Percentiles rank a stretch among this genome's conserved stretches.
Conservation (phyloP, 1,284 basidiomycete species). For the Veloboletus limbatus region DNA sequence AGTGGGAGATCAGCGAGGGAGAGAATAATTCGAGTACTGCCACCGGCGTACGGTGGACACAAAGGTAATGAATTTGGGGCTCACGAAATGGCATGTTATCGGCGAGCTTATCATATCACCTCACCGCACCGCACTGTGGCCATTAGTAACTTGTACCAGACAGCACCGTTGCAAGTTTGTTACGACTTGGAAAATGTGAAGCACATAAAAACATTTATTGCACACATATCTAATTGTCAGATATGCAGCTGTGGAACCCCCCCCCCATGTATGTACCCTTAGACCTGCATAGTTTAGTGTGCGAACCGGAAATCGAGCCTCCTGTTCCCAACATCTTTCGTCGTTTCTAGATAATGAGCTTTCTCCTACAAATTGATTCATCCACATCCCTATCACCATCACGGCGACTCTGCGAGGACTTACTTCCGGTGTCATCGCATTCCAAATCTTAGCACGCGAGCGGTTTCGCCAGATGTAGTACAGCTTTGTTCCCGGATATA, state of each 20-base stretch:
- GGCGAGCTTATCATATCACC: constrained; percentile 6
- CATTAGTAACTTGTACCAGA: too few relatives aligned
- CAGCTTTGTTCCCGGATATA: constrained; percentile 50
- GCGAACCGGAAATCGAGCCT: constrained; percentile 39
- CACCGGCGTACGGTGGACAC: not conserved
- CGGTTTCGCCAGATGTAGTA: constrained; percentile 53
- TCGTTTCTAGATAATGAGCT: constrained; percentile 43
- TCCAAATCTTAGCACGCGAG: constrained; percentile 47
- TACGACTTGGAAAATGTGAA: too few relatives aligned
- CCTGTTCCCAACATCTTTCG: constrained; percentile 37
- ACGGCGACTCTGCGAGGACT: too few relatives aligned
- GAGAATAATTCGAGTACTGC: too few relatives aligned
- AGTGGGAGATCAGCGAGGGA: not conserved
- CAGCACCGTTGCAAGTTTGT: too few relatives aligned
- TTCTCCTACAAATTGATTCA: constrained; percentile 32
- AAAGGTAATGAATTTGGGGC: too few relatives aligned
- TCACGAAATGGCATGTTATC: too few relatives aligned
- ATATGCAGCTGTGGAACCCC: too few relatives aligned
- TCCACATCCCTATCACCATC: not conserved
- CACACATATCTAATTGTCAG: too few relatives aligned
- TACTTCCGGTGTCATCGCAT: constrained; percentile 48
- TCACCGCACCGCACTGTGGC: too few relatives aligned
- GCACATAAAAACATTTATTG: too few relatives aligned
- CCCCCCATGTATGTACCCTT: too few relatives aligned
- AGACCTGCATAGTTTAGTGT: constrained; percentile 31